Evolutionary conservation across 1,284 basidiomycete species (phyloP).

Genomic region (Xanthoconium separans): DNA sequence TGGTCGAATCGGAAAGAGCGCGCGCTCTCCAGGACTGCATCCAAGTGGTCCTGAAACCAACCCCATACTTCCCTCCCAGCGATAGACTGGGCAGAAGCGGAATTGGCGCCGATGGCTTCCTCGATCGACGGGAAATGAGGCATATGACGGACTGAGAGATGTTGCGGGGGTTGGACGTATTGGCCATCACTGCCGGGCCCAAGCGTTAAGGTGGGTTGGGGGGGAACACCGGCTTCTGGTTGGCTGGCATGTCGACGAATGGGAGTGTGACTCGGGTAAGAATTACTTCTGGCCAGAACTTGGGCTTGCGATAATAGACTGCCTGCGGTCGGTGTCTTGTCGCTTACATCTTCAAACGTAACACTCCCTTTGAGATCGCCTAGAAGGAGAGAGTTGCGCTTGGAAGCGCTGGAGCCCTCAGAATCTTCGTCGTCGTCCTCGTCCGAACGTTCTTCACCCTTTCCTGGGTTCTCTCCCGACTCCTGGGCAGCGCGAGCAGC

Average conservation of each 20-base stretch:
- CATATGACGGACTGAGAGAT: conserved; percentile 71
- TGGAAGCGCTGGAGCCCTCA: conserved; percentile 65
- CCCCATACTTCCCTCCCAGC: conserved; percentile 81
- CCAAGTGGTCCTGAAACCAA: conserved; percentile 85
- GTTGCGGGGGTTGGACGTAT: conserved; percentile 42
- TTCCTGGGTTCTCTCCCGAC: conserved; percentile 51
- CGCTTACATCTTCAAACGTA: conserved; percentile 63
- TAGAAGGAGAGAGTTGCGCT: conserved; percentile 70
- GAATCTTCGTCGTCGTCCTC: conserved; percentile 85
- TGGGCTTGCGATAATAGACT: conserved; percentile 75
- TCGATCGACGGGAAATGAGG: conserved; percentile 81
- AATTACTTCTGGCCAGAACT: conserved; percentile 50
- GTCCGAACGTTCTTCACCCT: conserved; percentile 68
- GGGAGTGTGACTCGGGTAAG: conserved; percentile 67
- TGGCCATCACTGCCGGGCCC: conserved; percentile 45
- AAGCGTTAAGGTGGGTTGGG: conserved; percentile 54
- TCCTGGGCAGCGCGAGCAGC: conserved; percentile 66
- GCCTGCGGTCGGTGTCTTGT: conserved; percentile 80
- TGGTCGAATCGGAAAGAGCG: conserved; percentile 79
- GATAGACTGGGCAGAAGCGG: conserved; percentile 69
- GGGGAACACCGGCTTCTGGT: conserved; percentile 47
- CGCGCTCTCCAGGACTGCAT: conserved; percentile 74
- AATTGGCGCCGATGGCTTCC: conserved; percentile 73
- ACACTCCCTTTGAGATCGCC: conserved; percentile 59
- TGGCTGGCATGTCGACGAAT: conserved; percentile 68